A percentile compares a stretch with the other conserved stretches of the same genome.
Conservation (phyloP, 2,329 filamentous ascomycete genomes). For the Cercospora sp. region DNA sequence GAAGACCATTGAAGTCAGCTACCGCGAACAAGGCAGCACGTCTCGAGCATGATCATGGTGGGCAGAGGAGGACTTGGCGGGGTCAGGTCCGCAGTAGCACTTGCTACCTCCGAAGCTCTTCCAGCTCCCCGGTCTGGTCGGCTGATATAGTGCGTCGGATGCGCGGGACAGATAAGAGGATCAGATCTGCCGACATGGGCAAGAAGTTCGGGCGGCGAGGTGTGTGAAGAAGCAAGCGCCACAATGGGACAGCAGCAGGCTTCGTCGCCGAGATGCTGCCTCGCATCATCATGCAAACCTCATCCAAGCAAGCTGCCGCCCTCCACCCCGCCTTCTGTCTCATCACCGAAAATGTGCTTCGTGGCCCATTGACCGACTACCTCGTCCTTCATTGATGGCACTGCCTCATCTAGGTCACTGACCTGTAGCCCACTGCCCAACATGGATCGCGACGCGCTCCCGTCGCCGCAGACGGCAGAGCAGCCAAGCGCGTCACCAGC, state of each 20-base stretch:
- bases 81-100: not conserved
- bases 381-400: not conserved
- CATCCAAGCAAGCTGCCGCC: not conserved
- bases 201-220: not conserved
- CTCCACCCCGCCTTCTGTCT: slow-evolving; percentile 4
- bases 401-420: not conserved
- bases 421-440: not conserved
- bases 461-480: not conserved
- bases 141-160: not conserved
- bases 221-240: not conserved
- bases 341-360: not conserved
- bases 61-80: not conserved
- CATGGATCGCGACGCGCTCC: not conserved
- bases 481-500: not conserved
- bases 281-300: not conserved
- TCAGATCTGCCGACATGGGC: not conserved
- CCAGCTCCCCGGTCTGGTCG: not conserved
- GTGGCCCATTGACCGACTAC: not conserved
- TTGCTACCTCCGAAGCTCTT: not conserved
- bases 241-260: not conserved
- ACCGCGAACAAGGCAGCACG: not conserved
- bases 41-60: not conserved
- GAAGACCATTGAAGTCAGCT: not conserved
- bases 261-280: not conserved
- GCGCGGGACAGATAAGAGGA: not conserved